A percentile compares a stretch with the other conserved stretches of the same genome.
These are phyloP conservation scores for Cyberlindnera mycetangii DNA, from an alignment of 805 yeast species.

Conservation along the genomic window DNA sequence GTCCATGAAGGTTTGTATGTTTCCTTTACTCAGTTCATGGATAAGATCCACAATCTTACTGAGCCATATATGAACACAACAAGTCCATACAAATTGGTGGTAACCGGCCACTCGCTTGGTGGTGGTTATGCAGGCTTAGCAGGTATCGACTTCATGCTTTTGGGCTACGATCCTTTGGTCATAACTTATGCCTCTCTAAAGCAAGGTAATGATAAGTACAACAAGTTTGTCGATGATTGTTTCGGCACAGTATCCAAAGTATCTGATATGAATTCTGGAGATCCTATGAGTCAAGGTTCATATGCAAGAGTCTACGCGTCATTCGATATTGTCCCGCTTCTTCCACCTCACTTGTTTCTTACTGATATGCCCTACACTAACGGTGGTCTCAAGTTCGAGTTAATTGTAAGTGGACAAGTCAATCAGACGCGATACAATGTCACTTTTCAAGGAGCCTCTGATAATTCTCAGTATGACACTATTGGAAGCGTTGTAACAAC, in stretches of 20 bases:
- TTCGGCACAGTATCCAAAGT: slow-evolving; percentile 40
- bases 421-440: neutral
- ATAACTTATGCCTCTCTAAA: slow-evolving; percentile 65
- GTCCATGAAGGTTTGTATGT: slow-evolving; percentile 65
- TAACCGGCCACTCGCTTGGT: slow-evolving; percentile 76
- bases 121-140: slow-evolving; percentile 65
- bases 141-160: slow-evolving; percentile 55
- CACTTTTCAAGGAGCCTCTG: neutral
- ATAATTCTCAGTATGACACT: neutral
- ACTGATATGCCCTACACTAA: slow-evolving; percentile 27
- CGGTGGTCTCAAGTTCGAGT: slow-evolving; percentile 22
- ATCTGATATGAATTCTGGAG: slow-evolving; percentile 31
- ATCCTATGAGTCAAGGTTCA: slow-evolving; percentile 18
- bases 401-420: neutral
- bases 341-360: slow-evolving; percentile 46
- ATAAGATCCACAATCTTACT: slow-evolving; percentile 37
- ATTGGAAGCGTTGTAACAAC: too few species aligned
- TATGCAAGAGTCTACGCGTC: slow-evolving; percentile 54
- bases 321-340: slow-evolving; percentile 54
- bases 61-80: slow-evolving; percentile 36
- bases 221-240: slow-evolving; percentile 47
- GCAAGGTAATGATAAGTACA: slow-evolving; percentile 52
- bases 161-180: slow-evolving; percentile 54
- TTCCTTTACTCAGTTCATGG: slow-evolving; percentile 35
- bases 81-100: slow-evolving; percentile 44